A percentile compares a stretch with the other conserved stretches of the same genome.
Evolutionary conservation across 345 rosid genomes (phyloP).

Genomic region (Lenwebbia sp.): DNA sequence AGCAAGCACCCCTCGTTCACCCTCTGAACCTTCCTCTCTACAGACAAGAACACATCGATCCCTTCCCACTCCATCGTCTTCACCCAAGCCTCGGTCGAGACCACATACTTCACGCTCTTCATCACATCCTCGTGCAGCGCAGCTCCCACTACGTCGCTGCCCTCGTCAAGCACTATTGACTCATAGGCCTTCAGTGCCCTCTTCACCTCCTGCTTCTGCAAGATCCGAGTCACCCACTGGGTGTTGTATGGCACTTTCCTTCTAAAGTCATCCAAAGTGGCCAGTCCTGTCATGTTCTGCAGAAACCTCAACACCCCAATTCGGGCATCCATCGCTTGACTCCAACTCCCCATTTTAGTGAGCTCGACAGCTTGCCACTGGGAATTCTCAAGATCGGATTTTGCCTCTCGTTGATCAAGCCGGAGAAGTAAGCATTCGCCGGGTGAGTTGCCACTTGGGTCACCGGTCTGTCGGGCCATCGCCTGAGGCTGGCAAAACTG

Average conservation of each 20-base stretch:
- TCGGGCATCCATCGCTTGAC: slow-evolving; percentile 50
- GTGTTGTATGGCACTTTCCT: slow-evolving; percentile 33
- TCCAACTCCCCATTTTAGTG: slow-evolving; percentile 35
- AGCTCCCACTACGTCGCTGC: slow-evolving; percentile 31
- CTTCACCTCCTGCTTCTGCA: slow-evolving; percentile 33
- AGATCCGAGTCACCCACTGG: slow-evolving; percentile 18
- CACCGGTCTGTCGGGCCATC: slow-evolving; percentile 61
- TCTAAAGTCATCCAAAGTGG: slow-evolving; percentile 50
- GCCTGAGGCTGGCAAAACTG: slow-evolving; percentile 7
- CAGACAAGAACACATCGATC: slow-evolving; percentile 18
- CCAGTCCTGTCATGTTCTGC: slow-evolving; percentile 55
- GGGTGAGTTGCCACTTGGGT: slow-evolving; percentile 50
- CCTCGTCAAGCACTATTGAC: slow-evolving; percentile 29
- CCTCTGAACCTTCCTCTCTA: slow-evolving; percentile 54
- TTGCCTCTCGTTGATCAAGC: slow-evolving; percentile 59
- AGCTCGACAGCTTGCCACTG: slow-evolving; percentile 31
- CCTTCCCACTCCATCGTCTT: slow-evolving; percentile 65
- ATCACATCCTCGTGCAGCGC: slow-evolving; percentile 38
- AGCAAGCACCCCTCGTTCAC: slow-evolving; percentile 35
- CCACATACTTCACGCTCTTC: slow-evolving; percentile 66
- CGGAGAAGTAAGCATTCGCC: slow-evolving; percentile 40
- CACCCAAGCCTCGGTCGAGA: slow-evolving; percentile 68
- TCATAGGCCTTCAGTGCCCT: slow-evolving; percentile 36
- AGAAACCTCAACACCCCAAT: slow-evolving; percentile 15
- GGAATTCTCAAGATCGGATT: slow-evolving; percentile 40